Base-by-base conservation (phyloP, 306 rosid genomes). In the Arachis stenosperma region DNA sequence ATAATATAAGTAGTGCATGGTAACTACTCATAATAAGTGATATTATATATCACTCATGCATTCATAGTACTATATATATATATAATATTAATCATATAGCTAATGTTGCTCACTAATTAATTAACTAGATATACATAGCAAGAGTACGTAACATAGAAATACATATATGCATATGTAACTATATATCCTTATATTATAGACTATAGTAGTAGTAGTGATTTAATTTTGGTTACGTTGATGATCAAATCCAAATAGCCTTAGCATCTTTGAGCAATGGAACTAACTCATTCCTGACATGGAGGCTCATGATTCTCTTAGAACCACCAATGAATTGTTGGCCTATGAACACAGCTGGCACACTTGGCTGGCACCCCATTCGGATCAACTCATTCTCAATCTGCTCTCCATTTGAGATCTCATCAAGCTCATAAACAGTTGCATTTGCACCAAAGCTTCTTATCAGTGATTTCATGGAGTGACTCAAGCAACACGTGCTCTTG, bases 331-430 rank as follows among this genome's bases (percentile, higher is more conserved):
- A 66, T 53, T 82, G 70, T 59, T 89, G 87, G 12, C 89, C 92
- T 56, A 91, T 91, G 74, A 85, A 91, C 66, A 91, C 90, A 53
- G 89, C 88, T 0, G 95, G 97, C 0, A 89, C 95, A 55, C 87
- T 82, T 29, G 95, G 92, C 7, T 81, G 81, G 50, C 90, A 84
- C 36, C 97, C 97, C 73, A 82, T 61, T 69, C 83, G 88, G 57
- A 81, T 29, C 83, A 89, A 79, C 39, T 80, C 92, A 41, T 82
- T 77, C 9, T 92, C 98, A 46, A 92, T 79, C 30, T 85, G 89
- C 50, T 52, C 57, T 1, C 96, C 94, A 41, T 85, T 86, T 3
- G 84, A 30, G 30, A 90, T 75, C 73, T 88, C 83, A 73, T 92
- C 98, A 4, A 92, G 81, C 90, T 92, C 98, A 72, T 86, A 88